Percentiles rank a stretch among this genome's conserved stretches.
phyloP scores from a whole-genome alignment of 768 basidiomycete genomes.

The Imleria badia region DNA sequence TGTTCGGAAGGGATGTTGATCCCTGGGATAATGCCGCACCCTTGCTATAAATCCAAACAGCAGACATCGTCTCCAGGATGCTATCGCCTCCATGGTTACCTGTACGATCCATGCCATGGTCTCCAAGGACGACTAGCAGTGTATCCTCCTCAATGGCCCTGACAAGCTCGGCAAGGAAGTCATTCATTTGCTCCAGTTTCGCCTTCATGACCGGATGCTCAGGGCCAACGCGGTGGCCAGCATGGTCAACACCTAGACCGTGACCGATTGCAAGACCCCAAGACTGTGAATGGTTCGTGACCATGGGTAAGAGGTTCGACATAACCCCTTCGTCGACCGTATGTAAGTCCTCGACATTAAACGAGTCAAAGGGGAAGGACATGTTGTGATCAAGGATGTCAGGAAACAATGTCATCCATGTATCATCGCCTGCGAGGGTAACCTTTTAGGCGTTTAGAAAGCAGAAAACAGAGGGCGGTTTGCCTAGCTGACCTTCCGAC shows the following conservation, averaged over 20 bases:
- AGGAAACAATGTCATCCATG: conserved; percentile 91
- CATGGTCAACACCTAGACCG: conserved; percentile 95
- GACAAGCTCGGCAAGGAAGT: conserved; percentile 71
- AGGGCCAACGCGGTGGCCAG: conserved; percentile 91
- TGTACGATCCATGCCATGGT: conserved; percentile 94
- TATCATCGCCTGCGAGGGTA: conserved; percentile 96
- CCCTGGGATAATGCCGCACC: conserved; percentile 45
- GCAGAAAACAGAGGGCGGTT: background rate
- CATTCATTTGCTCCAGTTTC: conserved; percentile 89
- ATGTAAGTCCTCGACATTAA: conserved; percentile 98
- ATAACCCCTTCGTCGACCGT: conserved; percentile 93
- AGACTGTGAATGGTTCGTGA: conserved; percentile 48
- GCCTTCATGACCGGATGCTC: conserved; percentile 81
- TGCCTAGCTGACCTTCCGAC: conserved; percentile 51
- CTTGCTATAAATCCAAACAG: conserved; percentile 92
- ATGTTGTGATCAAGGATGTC: conserved; percentile 67
- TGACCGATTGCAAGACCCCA: conserved; percentile 94
- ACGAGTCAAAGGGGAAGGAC: conserved; percentile 88
- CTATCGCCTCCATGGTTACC: conserved; percentile 97
- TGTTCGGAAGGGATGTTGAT: conserved; percentile 41
- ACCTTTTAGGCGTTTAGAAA: conserved; percentile 42
- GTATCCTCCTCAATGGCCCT: conserved; percentile 81
- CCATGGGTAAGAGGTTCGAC: conserved; percentile 75
- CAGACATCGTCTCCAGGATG: conserved; percentile 78
- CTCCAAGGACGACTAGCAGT: conserved; percentile 86